Percentiles rank a stretch among this genome's conserved stretches.
Evolutionary conservation across 345 rosid genomes (phyloP).

Genomic region (Capsella bursapastoris): DNA sequence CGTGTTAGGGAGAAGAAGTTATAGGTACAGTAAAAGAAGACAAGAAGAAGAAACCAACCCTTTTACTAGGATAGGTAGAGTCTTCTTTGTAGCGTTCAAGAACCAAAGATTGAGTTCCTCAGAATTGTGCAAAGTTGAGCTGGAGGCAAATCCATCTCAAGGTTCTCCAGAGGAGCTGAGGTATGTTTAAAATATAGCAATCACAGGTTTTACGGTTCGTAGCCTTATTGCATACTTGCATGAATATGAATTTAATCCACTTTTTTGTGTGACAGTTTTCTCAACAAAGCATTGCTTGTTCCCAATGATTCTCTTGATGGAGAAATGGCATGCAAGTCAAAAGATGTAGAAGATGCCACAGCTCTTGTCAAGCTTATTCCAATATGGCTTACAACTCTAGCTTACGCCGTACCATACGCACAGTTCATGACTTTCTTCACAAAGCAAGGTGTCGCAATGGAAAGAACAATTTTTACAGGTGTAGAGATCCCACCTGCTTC

Average conservation of each 20-base stretch:
- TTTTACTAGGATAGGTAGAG: slow-evolving; percentile 58
- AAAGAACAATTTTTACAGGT: slow-evolving; percentile 47
- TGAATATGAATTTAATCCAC: background rate
- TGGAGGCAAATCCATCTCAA: slow-evolving; percentile 20
- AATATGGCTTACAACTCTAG: slow-evolving; percentile 56
- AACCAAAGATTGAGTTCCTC: slow-evolving; percentile 48
- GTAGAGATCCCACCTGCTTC: slow-evolving; percentile 57
- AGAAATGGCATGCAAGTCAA: slow-evolving; percentile 31
- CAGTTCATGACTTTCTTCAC: slow-evolving; percentile 65
- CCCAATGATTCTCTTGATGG: slow-evolving; percentile 40
- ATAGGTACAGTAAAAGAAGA: slow-evolving; percentile 50
- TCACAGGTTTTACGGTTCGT: background rate
- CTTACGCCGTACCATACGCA: slow-evolving; percentile 51
- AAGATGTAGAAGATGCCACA: slow-evolving; percentile 61
- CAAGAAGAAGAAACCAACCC: slow-evolving; percentile 60
- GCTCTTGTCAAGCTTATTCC: slow-evolving; percentile 53
- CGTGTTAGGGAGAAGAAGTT: slow-evolving; percentile 57
- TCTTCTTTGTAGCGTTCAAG: slow-evolving; percentile 55
- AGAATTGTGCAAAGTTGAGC: slow-evolving; percentile 13
- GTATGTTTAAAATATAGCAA: slow-evolving; percentile 40
- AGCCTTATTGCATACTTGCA: background rate
- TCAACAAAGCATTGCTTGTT: slow-evolving; percentile 50
- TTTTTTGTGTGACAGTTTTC: slow-evolving; percentile 42
- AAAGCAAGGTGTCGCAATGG: slow-evolving; percentile 63
- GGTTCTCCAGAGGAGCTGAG: slow-evolving; percentile 43